Evolutionary conservation across 352 stramenopile genomes (phyloP), one percentile per base, ranked within the genome.

Genomic region (Phytophthora cryptogea): DNA sequence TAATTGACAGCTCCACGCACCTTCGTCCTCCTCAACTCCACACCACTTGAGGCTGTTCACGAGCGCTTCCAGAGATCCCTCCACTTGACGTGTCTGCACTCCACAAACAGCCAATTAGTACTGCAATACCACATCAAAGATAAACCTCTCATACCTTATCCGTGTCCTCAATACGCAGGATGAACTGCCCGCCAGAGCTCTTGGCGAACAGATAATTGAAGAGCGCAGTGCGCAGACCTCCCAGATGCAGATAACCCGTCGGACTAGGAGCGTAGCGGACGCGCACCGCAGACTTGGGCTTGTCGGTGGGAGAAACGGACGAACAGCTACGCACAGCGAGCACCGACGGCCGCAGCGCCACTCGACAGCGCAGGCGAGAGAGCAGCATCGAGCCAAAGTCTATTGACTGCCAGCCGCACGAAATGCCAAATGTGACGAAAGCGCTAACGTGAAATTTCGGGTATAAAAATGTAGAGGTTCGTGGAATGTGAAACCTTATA

Each of bases 11-110:
- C 16, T 8, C 8, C 14, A 13, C 44, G 31, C 36, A 92, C 84
- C 97, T 90, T 99, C 97, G 68, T 99, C 97, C 72, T 97, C 98
- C n/a, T 90, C 60, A 5, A 99, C 68, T n/a, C 95, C 95, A 32
- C 98, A 92, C 96, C 96, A 99, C 41, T 86, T 77, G 52, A 99
- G 72, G 14, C 82, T 95, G 32, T 86, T 69, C n/a, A 94, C 65
- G 2, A 98, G 81, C 37, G 86, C 78, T 23, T 97, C 89, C 13
- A 92, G 49, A 0, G 90, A 96, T 5, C 88, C 88, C 10, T 90
- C 71, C 35, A 97, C 85, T 66, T 95, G 83, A 4, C 92, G 89
- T 10, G 83, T 96, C 74, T 84, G 41, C 33, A 60, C 43, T 14
- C 13, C 58, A 8, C 39, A 54, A 44, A n/a, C 8, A 30, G 5